Evolutionary conservation across 169 alveolate species (phyloP).

Genomic region (Toxoplasma gondii): DNA sequence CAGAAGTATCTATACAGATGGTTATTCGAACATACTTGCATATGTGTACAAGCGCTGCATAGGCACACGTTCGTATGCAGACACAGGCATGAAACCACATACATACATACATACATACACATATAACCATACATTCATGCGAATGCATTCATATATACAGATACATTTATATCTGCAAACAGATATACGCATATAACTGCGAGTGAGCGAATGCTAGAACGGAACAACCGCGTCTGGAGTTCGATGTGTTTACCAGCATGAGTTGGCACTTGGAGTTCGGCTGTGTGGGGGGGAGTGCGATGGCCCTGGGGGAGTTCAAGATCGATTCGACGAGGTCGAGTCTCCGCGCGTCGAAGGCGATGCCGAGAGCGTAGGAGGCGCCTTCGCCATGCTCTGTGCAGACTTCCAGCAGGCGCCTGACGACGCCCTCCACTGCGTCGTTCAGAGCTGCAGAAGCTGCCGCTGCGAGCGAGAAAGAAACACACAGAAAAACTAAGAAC

Average conservation of each 20-base stretch:
- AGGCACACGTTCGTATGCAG: too few relatives aligned
- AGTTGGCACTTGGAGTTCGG: background rate
- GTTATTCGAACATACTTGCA: too few relatives aligned
- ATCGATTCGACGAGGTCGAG: conserved; percentile 31
- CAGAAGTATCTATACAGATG: too few relatives aligned
- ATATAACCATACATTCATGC: background rate
- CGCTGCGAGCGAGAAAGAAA: background rate
- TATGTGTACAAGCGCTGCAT: too few relatives aligned
- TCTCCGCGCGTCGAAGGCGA: conserved; percentile 62
- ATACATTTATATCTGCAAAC: background rate
- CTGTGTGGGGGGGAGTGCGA: conserved; percentile 11
- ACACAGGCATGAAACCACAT: too few relatives aligned
- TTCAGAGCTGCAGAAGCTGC: background rate
- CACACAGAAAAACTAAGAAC: background rate
- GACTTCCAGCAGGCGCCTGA: conserved; percentile 9
- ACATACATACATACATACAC: background rate
- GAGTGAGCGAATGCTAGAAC: too few relatives aligned
- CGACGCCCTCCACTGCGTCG: conserved; percentile 31
- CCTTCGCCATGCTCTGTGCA: conserved; percentile 36
- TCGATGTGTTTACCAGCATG: background rate
- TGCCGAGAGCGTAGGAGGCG: conserved; percentile 50
- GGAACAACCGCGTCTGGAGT: too few relatives aligned
- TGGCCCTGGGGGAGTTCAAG: background rate
- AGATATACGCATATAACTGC: background rate
- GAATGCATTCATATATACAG: background rate